Percentiles rank a stretch among this genome's conserved stretches.
Conservation (phyloP, 176 grass and related monocot species). For the Carex littledalei region DNA sequence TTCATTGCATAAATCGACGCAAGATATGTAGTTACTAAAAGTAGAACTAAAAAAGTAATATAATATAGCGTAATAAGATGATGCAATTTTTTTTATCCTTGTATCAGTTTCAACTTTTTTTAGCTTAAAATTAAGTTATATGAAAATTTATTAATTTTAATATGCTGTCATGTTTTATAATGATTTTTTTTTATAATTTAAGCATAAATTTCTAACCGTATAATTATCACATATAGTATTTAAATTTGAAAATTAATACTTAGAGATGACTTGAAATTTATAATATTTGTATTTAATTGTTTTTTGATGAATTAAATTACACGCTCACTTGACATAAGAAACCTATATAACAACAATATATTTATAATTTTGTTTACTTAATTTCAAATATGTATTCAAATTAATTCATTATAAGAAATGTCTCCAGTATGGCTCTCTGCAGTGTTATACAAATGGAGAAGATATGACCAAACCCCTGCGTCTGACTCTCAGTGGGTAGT, state of each 20-base stretch:
- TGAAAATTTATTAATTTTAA: background rate
- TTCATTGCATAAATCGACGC: no score
- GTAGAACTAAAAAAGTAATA: background rate
- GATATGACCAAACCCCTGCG: background rate
- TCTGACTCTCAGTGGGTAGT: conserved; percentile 6
- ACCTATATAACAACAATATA: background rate
- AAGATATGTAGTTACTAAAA: no score
- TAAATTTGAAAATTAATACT: no score
- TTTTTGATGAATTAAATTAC: no score
- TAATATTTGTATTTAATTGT: no score
- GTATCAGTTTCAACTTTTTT: background rate
- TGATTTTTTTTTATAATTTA: no score
- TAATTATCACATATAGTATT: no score
- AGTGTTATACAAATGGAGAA: background rate
- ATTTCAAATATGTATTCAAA: no score
- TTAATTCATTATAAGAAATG: no score
- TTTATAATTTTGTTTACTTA: background rate
- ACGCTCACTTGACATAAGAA: background rate
- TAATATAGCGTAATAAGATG: background rate
- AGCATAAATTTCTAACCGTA: no score
- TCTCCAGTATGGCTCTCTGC: background rate
- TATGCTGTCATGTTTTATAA: no score
- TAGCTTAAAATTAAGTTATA: background rate
- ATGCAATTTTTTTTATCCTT: background rate
- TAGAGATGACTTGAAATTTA: no score